Percentiles rank a stretch among this genome's conserved stretches.
Conservation (phyloP, 2,329 filamentous ascomycete genomes). For the Cercospora beticola region DNA sequence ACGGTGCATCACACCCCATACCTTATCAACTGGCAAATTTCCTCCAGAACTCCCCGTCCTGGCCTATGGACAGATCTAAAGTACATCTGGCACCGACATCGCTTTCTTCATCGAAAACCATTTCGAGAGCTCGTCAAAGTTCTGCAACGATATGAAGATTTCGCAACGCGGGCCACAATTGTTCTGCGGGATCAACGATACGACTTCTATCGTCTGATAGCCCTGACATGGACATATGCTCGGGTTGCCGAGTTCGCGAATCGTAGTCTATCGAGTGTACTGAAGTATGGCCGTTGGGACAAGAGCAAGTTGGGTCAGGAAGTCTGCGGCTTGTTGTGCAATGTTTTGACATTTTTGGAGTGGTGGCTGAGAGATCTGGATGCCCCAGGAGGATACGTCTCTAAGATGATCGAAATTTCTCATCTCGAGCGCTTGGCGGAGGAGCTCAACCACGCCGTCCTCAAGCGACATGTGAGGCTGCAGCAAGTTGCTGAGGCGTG, state of each 20-base stretch:
- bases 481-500: not conserved
- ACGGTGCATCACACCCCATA: not conserved
- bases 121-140: not conserved
- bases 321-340: not conserved
- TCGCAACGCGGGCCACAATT: not conserved
- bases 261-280: not conserved
- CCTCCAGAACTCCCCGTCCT: not conserved
- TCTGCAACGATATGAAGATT: not conserved
- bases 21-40: not conserved
- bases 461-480: not conserved
- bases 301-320: not conserved
- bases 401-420: not conserved
- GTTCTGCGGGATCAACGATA: not conserved
- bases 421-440: not conserved
- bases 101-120: not conserved
- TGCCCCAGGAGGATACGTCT: not conserved
- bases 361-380: not conserved
- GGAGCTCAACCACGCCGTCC: not conserved
- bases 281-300: not conserved
- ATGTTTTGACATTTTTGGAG: not conserved
- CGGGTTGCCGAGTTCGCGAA: not conserved
- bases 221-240: constrained; percentile 5
- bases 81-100: not conserved
- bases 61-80: not conserved
- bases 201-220: not conserved